Percentiles rank a stretch among this genome's conserved stretches.
These are phyloP conservation scores for Erucastrum elatum DNA, from an alignment of 345 rosid genomes.

Conservation along the genomic window DNA sequence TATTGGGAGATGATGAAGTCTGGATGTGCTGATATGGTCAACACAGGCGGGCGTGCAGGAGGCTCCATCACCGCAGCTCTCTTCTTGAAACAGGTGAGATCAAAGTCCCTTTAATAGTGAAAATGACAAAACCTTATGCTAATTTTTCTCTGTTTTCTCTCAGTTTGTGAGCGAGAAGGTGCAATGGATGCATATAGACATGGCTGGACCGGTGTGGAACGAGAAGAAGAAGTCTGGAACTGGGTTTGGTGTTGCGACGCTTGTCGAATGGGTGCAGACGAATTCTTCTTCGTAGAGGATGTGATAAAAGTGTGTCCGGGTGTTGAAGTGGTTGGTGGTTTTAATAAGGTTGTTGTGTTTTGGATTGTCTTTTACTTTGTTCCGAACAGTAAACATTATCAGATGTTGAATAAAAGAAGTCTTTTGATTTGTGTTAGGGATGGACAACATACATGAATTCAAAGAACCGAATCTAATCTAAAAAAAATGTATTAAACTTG, in stretches of 20 bases:
- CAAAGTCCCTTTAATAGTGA: not conserved
- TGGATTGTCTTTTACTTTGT: not conserved
- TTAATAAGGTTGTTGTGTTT: slow-evolving; percentile 21
- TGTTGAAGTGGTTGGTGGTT: slow-evolving; percentile 18
- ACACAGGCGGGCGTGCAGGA: slow-evolving; percentile 82
- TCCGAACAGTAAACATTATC: not conserved
- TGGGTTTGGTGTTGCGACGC: slow-evolving; percentile 80
- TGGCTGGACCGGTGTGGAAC: slow-evolving; percentile 93
- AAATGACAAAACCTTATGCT: not conserved
- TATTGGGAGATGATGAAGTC: slow-evolving; percentile 99
- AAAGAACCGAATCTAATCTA: too few relatives aligned
- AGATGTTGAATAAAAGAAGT: slow-evolving; percentile 12
- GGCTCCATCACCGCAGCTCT: slow-evolving; percentile 91
- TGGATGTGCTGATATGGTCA: slow-evolving; percentile 94
- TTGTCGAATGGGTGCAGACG: slow-evolving; percentile 88
- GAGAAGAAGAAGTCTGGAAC: slow-evolving; percentile 81
- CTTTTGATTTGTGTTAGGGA: not conserved
- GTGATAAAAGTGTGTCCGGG: not conserved
- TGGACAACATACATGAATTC: too few relatives aligned
- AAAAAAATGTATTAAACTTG: too few relatives aligned
- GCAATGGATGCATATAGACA: slow-evolving; percentile 98
- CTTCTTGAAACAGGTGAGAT: slow-evolving; percentile 82
- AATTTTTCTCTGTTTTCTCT: not conserved
- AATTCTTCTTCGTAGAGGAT: slow-evolving; percentile 54
- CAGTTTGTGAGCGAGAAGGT: slow-evolving; percentile 91